A percentile compares a stretch with the other conserved stretches of the same genome.
phyloP scores from a whole-genome alignment of 441 rosid genomes.

The Gossypium aridum region DNA sequence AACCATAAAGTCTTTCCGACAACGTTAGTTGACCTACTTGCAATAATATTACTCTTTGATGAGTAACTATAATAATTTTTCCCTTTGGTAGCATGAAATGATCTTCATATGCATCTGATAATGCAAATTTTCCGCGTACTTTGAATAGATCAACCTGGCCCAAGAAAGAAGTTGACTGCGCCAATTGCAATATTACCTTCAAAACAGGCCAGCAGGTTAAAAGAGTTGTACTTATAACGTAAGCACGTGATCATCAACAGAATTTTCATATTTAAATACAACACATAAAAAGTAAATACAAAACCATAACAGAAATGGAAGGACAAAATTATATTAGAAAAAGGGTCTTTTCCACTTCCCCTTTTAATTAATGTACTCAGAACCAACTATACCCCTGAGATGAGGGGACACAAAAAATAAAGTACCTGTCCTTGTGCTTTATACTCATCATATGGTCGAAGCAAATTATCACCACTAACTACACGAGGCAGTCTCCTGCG shows the following conservation, averaged over 20 bases:
- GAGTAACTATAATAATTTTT: constrained; percentile 70
- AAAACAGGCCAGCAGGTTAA: constrained; percentile 17
- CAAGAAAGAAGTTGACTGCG: constrained; percentile 91
- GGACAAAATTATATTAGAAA: background rate
- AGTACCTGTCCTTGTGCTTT: constrained; percentile 92
- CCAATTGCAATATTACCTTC: constrained; percentile 93
- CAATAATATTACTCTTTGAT: constrained; percentile 76
- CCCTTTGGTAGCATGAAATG: constrained; percentile 86
- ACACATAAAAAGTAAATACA: background rate
- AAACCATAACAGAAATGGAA: background rate
- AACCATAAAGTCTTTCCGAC: constrained; percentile 1
- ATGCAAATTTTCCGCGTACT: constrained; percentile 95
- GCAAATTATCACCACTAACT: constrained; percentile 84
- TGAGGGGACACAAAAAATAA: background rate
- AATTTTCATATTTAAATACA: background rate
- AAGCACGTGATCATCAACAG: background rate
- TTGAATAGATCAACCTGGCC: constrained; percentile 96
- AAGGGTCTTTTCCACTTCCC: background rate
- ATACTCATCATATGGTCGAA: constrained; percentile 79
- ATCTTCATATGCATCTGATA: constrained; percentile 94
- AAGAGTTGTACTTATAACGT: constrained; percentile 8
- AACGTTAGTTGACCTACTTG: constrained; percentile 54
- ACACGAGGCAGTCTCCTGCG: constrained; percentile 92
- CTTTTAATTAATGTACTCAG: background rate
- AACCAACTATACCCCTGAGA: background rate